Evolutionary conservation across 179 eudicot species (phyloP).

Genomic region (Camellia oleifera): DNA sequence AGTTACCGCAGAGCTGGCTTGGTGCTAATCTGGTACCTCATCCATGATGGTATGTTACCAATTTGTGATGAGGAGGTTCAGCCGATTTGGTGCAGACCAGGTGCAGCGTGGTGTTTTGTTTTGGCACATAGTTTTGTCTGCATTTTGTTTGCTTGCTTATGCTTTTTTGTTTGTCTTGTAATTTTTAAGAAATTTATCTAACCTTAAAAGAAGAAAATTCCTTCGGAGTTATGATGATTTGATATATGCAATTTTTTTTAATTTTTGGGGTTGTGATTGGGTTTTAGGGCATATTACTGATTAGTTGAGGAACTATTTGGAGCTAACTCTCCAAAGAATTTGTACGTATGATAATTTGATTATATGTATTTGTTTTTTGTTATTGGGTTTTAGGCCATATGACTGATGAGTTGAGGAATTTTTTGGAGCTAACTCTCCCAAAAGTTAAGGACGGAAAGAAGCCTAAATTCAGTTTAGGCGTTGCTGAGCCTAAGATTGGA

Average conservation of each 20-base stretch:
- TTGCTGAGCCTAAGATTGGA: slow-evolving; percentile 80
- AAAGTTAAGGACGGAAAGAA: slow-evolving; percentile 66
- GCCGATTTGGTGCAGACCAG: too few species aligned
- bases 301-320: slow-evolving; percentile 74
- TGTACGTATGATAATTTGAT: background rate
- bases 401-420: slow-evolving; percentile 83
- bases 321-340: slow-evolving; percentile 50
- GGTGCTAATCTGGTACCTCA: too few species aligned
- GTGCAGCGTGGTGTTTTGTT: background rate
- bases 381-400: slow-evolving; percentile 52
- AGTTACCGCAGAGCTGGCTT: too few species aligned
- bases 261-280: background rate
- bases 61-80: too few species aligned
- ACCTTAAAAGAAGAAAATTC: background rate
- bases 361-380: background rate
- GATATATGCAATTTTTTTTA: background rate
- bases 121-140: background rate
- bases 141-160: background rate
- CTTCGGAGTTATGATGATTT: background rate
- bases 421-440: slow-evolving; percentile 70
- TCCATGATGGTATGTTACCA: too few species aligned
- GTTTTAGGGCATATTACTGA: slow-evolving; percentile 82
- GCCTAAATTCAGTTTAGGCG: slow-evolving; percentile 70
- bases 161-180: background rate
- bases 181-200: background rate